Percentiles rank a stretch among this genome's conserved stretches.
phyloP scores from a whole-genome alignment of 306 rosid species.

The Fragaria iinumae region DNA sequence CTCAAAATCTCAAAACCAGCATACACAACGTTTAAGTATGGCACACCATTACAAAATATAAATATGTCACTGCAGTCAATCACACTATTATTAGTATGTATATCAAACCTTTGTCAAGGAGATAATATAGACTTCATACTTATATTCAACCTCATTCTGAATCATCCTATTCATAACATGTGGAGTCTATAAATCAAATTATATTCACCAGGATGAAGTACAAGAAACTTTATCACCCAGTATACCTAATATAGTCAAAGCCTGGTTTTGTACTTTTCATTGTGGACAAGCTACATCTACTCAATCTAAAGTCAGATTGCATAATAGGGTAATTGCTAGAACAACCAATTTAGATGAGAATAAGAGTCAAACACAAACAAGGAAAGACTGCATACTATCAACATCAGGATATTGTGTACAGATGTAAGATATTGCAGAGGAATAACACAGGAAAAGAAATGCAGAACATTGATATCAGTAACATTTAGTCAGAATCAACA shows the following conservation, averaged over 20 bases:
- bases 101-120: not conserved
- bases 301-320: not conserved
- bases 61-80: not conserved
- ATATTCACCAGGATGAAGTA: not conserved
- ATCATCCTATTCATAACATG: not conserved
- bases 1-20: no score
- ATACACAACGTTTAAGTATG: not conserved
- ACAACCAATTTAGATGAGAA: not conserved
- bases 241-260: not conserved
- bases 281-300: not conserved
- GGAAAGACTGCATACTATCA: not conserved
- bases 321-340: not conserved
- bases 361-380: not conserved
- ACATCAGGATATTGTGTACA: not conserved
- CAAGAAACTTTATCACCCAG: not conserved
- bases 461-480: not conserved
- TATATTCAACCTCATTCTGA: not conserved
- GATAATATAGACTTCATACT: not conserved
- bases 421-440: not conserved
- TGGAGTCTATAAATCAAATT: not conserved
- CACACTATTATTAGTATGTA: not conserved
- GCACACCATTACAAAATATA: not conserved
- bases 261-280: not conserved
- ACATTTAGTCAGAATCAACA: no score
- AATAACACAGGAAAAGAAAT: not conserved